Percentiles rank a stretch among this genome's conserved stretches.
Conservation (phyloP, 768 basidiomycete genomes). For the Boletus reticulatus region DNA sequence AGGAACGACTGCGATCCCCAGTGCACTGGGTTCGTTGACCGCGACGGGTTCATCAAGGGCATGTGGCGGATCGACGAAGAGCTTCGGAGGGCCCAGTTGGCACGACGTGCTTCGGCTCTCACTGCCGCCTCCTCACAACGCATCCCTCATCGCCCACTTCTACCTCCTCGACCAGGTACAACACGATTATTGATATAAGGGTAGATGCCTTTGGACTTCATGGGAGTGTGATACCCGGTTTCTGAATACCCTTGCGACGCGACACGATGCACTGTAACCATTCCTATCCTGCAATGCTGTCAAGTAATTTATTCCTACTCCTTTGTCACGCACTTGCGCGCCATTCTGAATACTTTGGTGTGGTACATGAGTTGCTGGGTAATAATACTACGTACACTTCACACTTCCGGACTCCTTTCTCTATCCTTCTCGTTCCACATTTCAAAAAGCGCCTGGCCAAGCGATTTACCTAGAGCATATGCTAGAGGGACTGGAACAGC, state of each 20-base stretch:
- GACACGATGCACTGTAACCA: background rate
- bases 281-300: background rate
- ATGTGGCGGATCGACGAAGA: conserved; percentile 91
- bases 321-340: background rate
- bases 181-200: conserved; percentile 13
- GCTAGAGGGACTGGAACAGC: conserved; percentile 75
- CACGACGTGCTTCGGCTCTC: conserved; percentile 30
- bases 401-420: conserved; percentile 45
- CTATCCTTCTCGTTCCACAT: conserved; percentile 44
- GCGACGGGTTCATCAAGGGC: conserved; percentile 67
- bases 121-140: conserved; percentile 33
- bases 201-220: background rate
- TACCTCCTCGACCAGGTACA: conserved; percentile 15
- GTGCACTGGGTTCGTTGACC: conserved; percentile 54
- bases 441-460: conserved; percentile 44
- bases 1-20: conserved; percentile 73
- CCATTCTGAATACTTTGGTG: background rate
- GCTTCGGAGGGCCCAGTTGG: conserved; percentile 56
- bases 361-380: background rate
- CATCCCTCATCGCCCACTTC: conserved; percentile 32
- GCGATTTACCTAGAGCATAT: conserved; percentile 51
- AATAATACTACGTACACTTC: background rate
- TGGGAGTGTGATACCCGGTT: conserved; percentile 13
- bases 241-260: conserved; percentile 17
- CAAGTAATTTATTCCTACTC: conserved; percentile 14